phyloP scores from a whole-genome alignment of 495 filamentous ascomycete species.

The Choiromyces venosus region DNA sequence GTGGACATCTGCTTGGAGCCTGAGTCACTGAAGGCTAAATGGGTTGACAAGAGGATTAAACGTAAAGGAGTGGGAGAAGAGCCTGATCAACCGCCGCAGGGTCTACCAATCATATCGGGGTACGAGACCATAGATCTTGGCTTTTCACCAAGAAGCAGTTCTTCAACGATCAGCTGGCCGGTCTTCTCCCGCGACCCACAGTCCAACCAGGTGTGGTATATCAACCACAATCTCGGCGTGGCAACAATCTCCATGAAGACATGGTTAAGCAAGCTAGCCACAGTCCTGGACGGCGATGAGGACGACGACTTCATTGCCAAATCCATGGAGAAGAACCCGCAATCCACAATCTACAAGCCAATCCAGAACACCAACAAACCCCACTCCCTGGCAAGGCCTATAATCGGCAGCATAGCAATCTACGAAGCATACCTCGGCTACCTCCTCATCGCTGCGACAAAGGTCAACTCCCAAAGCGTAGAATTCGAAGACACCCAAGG shows the following conservation, averaged over 20 bases:
- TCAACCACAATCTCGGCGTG: constrained; percentile 38
- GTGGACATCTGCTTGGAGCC: constrained; percentile 39
- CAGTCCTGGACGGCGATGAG: constrained; percentile 33
- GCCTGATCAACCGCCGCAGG: not conserved
- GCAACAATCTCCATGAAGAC: constrained; percentile 38
- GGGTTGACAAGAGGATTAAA: constrained; percentile 29
- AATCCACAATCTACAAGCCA: constrained; percentile 24
- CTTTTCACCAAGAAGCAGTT: constrained; percentile 5
- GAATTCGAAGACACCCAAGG: constrained; percentile 39
- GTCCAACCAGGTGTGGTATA: constrained; percentile 32
- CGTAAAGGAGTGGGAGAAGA: constrained; percentile 3
- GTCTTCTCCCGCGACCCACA: constrained; percentile 34
- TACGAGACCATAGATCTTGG: constrained; percentile 38
- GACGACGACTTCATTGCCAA: constrained; percentile 31
- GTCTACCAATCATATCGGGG: constrained; percentile 35
- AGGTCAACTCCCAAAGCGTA: constrained; percentile 17
- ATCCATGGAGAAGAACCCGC: constrained; percentile 18
- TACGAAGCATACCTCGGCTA: constrained; percentile 42
- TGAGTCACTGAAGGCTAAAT: constrained; percentile 33
- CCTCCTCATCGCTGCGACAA: constrained; percentile 33
- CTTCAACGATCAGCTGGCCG: constrained; percentile 32
- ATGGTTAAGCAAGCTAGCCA: constrained; percentile 30
- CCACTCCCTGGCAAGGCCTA: constrained; percentile 8
- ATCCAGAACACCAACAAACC: constrained; percentile 31
- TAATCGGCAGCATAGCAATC: constrained; percentile 31